Conservation (phyloP, 106 monocot genomes). For the Dioscorea zingiberensis region DNA sequence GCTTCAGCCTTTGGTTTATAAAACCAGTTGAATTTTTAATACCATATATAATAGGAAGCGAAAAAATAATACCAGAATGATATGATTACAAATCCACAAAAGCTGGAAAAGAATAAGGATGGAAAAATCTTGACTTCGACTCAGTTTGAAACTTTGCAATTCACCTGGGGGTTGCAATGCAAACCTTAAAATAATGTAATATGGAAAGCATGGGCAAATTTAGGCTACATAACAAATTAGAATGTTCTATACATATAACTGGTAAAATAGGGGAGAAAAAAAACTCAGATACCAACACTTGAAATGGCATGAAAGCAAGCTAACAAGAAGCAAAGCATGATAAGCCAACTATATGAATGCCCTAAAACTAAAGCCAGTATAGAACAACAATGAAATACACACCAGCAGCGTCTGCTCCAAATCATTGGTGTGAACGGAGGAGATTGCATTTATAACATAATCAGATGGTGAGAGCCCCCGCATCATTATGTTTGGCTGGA, state of each 20-base stretch:
- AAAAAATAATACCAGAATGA: neutral
- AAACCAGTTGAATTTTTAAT: no score
- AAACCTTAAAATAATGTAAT: no score
- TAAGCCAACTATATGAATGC: neutral
- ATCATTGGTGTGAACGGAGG: slow-evolving; percentile 70
- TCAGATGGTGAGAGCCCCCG: slow-evolving; percentile 67
- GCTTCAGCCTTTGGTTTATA: no score
- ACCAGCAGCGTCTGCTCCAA: slow-evolving; percentile 90
- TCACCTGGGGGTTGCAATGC: no score
- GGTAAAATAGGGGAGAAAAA: no score
- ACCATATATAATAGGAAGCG: neutral
- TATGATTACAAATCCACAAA: neutral
- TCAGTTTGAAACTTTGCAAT: no score
- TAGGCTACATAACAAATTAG: no score
- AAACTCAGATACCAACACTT: neutral
- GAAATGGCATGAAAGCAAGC: neutral
- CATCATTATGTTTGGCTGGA: slow-evolving; percentile 78
- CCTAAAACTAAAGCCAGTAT: neutral
- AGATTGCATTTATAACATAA: slow-evolving; percentile 70
- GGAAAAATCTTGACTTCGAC: no score
- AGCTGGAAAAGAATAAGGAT: no score
- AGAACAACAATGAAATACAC: slow-evolving; percentile 3
- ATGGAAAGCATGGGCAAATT: no score
- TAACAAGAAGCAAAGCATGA: neutral
- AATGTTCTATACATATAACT: no score